Evolutionary conservation across 1,139 yeast genomes (phyloP), one percentile per base, ranked within the genome.

Genomic region (Geotrichum citri-aurantii): DNA sequence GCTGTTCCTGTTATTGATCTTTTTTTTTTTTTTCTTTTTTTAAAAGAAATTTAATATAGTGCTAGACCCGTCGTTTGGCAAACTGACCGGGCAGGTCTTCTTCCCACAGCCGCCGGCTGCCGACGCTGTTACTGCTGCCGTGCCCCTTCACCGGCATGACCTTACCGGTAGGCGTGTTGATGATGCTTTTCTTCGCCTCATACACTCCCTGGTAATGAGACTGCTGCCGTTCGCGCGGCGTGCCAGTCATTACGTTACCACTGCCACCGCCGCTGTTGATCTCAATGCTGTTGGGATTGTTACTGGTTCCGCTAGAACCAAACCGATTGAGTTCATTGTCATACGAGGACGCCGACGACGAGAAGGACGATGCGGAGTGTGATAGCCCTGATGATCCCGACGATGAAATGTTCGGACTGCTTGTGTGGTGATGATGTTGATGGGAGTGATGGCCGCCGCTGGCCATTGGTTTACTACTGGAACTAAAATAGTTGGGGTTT

Each of bases 331-430:
- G 44, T 8, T 37, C 44, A 17, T 14, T 37, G 7, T 37, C 44
- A 12, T 37, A 37, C 14, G 44, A 37, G n/a, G 44, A 37, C 7
- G 4, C 44, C 14, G 44, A 37, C 1, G 44, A 37, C 17, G 44
- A 37, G 10, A 37, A 37, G 19, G 44, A 37, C 14, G 44, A 37
- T 37, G 44, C 44, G 19, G 44, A 37, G 19, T 37, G 44, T 8
- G 44, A 37, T 19, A 52, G 55, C 14, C 59, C 55, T 1, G 62
- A 57, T 40, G 57, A 63, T 48, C 66, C 62, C 19, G 64, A 54
- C 8, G 69, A 66, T 1, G 69, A 64, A 21, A 64, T 61, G 54
- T 64, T 66, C 48, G 17, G 40, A 21, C 31, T 52, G 14, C 57
- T 55, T 11, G 51, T 14, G 24, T 47, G 51, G 3, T 33, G 31